Conservation (phyloP, 768 basidiomycete genomes). For the Imleria badia region DNA sequence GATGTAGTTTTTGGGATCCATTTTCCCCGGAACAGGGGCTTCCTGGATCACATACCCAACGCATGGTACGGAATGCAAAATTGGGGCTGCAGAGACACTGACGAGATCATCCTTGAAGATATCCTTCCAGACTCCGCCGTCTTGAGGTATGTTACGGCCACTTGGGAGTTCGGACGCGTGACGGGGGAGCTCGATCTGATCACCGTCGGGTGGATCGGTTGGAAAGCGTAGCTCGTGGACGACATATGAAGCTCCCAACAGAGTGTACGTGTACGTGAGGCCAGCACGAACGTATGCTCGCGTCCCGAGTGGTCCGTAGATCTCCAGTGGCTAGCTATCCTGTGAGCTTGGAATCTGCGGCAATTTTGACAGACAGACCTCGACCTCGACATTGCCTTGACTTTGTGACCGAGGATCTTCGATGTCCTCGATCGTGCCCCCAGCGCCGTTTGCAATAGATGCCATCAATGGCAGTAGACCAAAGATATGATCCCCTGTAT, state of each 20-base stretch:
- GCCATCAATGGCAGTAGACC: slow-evolving; percentile 71
- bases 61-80: slow-evolving; percentile 77
- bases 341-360: slow-evolving; percentile 9
- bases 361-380: slow-evolving; percentile 15
- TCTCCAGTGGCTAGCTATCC: slow-evolving; percentile 60
- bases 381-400: background rate
- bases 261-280: slow-evolving; percentile 66
- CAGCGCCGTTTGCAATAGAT: slow-evolving; percentile 70
- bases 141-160: slow-evolving; percentile 64
- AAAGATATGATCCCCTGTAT: slow-evolving; percentile 77
- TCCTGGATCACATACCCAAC: slow-evolving; percentile 77
- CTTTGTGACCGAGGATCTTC: slow-evolving; percentile 56
- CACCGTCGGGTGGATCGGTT: slow-evolving; percentile 54
- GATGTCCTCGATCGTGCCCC: slow-evolving; percentile 54
- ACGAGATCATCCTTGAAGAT: slow-evolving; percentile 57
- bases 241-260: slow-evolving; percentile 64
- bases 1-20: slow-evolving; percentile 65
- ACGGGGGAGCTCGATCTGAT: slow-evolving; percentile 45
- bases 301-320: slow-evolving; percentile 84
- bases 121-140: slow-evolving; percentile 62
- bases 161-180: slow-evolving; percentile 53
- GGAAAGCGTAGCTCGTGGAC: slow-evolving; percentile 80
- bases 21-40: slow-evolving; percentile 71
- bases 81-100: slow-evolving; percentile 74
- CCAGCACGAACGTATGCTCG: slow-evolving; percentile 75